Evolutionary conservation across 306 rosid genomes (phyloP).

Genomic region (Castanopsis chinensis): DNA sequence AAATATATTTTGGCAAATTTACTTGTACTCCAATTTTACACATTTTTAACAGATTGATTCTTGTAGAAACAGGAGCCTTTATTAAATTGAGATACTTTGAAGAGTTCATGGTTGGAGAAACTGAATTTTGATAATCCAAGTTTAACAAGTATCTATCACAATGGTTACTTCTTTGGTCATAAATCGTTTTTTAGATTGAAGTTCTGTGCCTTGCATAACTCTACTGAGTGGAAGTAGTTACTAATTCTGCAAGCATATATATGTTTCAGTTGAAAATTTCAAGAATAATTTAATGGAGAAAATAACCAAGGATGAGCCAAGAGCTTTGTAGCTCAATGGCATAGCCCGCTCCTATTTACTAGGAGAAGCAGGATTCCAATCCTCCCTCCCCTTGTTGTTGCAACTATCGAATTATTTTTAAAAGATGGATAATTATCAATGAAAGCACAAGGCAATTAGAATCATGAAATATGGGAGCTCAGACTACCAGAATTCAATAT

Average conservation of each 20-base stretch:
- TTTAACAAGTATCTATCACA: too few species aligned
- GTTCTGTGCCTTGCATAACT: background rate
- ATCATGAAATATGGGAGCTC: background rate
- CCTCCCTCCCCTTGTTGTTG: too few species aligned
- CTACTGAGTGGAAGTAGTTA: background rate
- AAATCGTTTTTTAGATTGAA: background rate
- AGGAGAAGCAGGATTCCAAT: too few species aligned
- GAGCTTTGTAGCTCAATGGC: too few species aligned
- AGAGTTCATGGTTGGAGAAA: too few species aligned
- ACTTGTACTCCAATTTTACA: background rate
- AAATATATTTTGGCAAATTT: background rate
- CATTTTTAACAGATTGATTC: background rate
- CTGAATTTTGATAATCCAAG: too few species aligned
- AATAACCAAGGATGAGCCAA: background rate
- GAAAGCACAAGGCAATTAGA: background rate
- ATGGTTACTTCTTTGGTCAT: background rate
- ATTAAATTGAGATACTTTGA: too few species aligned
- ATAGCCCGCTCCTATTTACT: too few species aligned
- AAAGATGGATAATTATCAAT: too few species aligned
- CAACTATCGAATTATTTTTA: too few species aligned
- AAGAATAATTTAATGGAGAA: background rate
- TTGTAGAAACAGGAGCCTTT: background rate
- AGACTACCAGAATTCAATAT: constrained; percentile 4
- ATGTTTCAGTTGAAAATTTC: background rate
- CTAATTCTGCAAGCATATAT: background rate